Evolutionary conservation across 192 early-diverging fungal genomes (phyloP).

Genomic region (Umbelopsis sp.): DNA sequence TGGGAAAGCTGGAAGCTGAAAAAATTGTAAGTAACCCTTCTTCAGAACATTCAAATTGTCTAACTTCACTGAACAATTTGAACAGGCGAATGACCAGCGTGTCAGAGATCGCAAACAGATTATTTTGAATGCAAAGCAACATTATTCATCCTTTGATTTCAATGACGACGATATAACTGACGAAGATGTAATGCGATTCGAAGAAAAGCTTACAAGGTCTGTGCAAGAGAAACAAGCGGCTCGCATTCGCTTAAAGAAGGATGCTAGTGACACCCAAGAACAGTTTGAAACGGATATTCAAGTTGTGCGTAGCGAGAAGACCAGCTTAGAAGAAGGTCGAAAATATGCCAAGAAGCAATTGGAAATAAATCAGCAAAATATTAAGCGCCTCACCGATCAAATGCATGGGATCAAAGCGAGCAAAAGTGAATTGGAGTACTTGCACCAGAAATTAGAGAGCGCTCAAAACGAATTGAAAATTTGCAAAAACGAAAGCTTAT

Average conservation of each 20-base stretch:
- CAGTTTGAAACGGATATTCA: conserved; percentile 6
- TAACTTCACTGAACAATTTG: not conserved
- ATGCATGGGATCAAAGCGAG: conserved; percentile 35
- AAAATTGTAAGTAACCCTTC: conserved; percentile 33
- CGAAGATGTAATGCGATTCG: conserved; percentile 48
- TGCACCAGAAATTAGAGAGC: conserved; percentile 33
- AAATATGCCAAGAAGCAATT: conserved; percentile 21
- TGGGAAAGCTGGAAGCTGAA: conserved; percentile 62
- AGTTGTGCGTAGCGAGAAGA: conserved; percentile 3
- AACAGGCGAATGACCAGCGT: conserved; percentile 36
- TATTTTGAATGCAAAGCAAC: conserved; percentile 41
- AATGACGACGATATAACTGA: conserved; percentile 35
- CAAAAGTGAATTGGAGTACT: conserved; percentile 39
- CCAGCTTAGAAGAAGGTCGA: conserved; percentile 42
- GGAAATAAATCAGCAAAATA: conserved; percentile 41
- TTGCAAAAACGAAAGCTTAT: conserved; percentile 22
- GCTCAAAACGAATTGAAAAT: conserved; percentile 42
- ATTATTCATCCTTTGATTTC: conserved; percentile 48
- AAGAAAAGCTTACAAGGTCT: conserved; percentile 42
- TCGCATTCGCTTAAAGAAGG: conserved; percentile 13
- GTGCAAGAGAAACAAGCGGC: conserved; percentile 36
- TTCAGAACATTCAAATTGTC: not conserved
- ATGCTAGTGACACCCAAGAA: not conserved
- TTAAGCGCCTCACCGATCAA: conserved; percentile 21
- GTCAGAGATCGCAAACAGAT: conserved; percentile 46